Conservation (phyloP, 164 flowering plant species). For the Magnolia kwangsiensis region DNA sequence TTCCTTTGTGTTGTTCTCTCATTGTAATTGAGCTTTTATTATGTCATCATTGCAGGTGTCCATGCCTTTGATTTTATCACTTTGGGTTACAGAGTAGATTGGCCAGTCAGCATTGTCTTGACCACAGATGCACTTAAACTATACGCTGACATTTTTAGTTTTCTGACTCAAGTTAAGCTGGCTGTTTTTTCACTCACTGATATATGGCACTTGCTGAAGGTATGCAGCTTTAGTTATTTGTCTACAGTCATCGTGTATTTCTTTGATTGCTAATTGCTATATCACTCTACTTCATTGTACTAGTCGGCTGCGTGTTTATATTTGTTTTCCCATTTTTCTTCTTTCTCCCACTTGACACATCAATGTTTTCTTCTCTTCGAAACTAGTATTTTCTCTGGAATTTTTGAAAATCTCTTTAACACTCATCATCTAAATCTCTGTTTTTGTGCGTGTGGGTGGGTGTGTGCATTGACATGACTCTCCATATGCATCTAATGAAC, state of each 20-base stretch:
- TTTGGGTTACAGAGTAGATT: constrained; percentile 83
- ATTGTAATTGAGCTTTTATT: background rate
- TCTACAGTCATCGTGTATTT: background rate
- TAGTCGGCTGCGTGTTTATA: background rate
- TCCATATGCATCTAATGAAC: too few relatives aligned
- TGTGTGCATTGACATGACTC: too few relatives aligned
- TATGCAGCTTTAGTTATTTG: constrained; percentile 18
- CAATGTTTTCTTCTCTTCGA: background rate
- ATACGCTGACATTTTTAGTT: constrained; percentile 78
- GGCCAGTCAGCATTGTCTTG: constrained; percentile 81
- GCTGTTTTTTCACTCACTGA: constrained; percentile 74
- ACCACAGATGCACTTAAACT: constrained; percentile 60
- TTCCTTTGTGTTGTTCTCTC: background rate
- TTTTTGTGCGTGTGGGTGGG: background rate
- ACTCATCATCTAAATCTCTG: background rate
- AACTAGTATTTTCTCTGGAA: background rate
- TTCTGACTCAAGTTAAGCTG: constrained; percentile 79
- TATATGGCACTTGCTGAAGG: constrained; percentile 82
- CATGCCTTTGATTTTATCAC: constrained; percentile 68
- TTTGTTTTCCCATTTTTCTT: background rate
- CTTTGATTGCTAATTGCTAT: background rate
- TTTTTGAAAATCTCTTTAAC: background rate
- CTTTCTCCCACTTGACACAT: background rate
- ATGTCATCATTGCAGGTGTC: constrained; percentile 46
- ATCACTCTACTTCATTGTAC: background rate